phyloP scores from a whole-genome alignment of 2,329 filamentous ascomycete species.

The Coniochaeta prunicola region DNA sequence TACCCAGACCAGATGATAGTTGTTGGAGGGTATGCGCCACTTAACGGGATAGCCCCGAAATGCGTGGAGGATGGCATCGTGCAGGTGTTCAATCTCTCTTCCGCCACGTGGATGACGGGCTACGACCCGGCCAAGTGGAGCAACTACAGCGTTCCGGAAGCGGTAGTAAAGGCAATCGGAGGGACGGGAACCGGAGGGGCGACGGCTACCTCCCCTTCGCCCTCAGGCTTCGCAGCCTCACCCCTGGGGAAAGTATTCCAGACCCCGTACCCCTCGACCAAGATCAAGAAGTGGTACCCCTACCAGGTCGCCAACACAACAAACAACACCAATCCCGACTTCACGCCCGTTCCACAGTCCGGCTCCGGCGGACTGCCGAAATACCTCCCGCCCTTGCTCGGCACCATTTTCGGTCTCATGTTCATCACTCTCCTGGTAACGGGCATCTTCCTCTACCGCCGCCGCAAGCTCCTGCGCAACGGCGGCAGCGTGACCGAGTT shows the following conservation, averaged over 20 bases:
- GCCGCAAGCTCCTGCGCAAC: conserved; percentile 34
- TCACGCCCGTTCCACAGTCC: conserved; percentile 1
- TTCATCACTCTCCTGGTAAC: conserved; percentile 45
- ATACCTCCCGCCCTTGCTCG: conserved; percentile 48
- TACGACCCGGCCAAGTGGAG: conserved; percentile 60
- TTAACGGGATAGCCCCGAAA: conserved; percentile 4
- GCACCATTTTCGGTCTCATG: conserved; percentile 53
- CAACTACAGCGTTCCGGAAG: conserved; percentile 62
- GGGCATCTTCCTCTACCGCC: conserved; percentile 44
- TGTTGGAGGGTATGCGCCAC: conserved; percentile 56
- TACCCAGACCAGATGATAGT: conserved; percentile 78
- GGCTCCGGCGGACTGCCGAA: conserved; percentile 15
- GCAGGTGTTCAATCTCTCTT: conserved; percentile 65
- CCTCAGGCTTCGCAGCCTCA: conserved; percentile 42
- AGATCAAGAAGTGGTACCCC: conserved; percentile 54
- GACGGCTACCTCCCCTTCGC: conserved; percentile 57
- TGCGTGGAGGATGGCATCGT: conserved; percentile 49
- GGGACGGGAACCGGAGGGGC: conserved; percentile 60
- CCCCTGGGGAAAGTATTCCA: conserved; percentile 46
- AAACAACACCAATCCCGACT: conserved; percentile 20
- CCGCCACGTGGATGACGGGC: conserved; percentile 58
- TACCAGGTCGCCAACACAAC: conserved; percentile 34
- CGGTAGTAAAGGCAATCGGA: conserved; percentile 59
- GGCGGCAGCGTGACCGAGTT: conserved; percentile 24
- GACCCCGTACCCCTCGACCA: conserved; percentile 45